These are phyloP conservation scores for Podila verticillata DNA, from an alignment of 192 early-diverging fungal genomes.

Conservation along the genomic window DNA sequence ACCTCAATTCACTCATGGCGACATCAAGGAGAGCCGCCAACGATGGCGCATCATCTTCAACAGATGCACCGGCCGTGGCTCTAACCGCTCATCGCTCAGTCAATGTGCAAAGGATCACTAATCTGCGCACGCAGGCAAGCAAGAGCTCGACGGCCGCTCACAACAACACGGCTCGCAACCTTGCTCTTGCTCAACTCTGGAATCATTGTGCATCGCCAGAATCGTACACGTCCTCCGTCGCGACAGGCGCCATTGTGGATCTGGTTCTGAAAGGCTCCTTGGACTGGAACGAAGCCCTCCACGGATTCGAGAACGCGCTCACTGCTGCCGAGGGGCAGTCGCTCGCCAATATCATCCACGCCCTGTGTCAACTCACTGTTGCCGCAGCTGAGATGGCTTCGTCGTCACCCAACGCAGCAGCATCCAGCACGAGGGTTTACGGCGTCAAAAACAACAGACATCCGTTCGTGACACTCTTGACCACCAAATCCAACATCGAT, in stretches of 20 bases:
- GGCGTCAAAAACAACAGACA: constrained; percentile 41
- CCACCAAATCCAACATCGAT: constrained; percentile 17
- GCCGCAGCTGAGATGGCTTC: constrained; percentile 20
- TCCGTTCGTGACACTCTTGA: constrained; percentile 34
- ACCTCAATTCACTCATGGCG: too few species aligned
- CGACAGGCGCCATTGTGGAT: constrained; percentile 22
- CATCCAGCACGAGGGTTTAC: constrained; percentile 14
- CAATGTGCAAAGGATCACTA: constrained; percentile 34
- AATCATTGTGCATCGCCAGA: constrained; percentile 29
- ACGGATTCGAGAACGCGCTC: constrained; percentile 44
- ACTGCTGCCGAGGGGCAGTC: constrained; percentile 26
- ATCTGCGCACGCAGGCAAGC: constrained; percentile 9
- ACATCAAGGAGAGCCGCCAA: too few species aligned
- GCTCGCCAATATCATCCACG: constrained; percentile 30
- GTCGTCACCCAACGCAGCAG: neutral
- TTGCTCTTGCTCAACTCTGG: constrained; percentile 44
- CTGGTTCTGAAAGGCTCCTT: constrained; percentile 15
- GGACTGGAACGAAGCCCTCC: constrained; percentile 34
- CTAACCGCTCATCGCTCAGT: constrained; percentile 25
- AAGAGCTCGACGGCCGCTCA: neutral
- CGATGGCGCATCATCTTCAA: neutral
- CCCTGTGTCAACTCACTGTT: constrained; percentile 24
- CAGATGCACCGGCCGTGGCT: neutral
- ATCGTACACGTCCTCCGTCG: constrained; percentile 34
- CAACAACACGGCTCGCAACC: constrained; percentile 8